Percentiles rank a stretch among this genome's conserved stretches.
phyloP scores from a whole-genome alignment of 345 rosid genomes.

The Syzygium oleosum region DNA sequence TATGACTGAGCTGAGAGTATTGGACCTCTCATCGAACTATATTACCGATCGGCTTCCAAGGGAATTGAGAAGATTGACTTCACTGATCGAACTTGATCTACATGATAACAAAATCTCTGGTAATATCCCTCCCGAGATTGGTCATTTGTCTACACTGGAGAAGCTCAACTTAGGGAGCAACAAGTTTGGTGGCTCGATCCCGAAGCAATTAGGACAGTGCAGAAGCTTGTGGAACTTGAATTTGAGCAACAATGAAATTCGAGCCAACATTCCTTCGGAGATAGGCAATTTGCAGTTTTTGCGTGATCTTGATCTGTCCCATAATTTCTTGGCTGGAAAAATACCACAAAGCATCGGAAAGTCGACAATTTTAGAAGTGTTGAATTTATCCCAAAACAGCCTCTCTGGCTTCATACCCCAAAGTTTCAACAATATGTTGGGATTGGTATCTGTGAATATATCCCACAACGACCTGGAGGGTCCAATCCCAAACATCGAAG shows the following conservation, averaged over 20 bases:
- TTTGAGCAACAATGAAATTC: slow-evolving; percentile 4
- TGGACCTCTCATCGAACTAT: neutral
- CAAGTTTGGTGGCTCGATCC: neutral
- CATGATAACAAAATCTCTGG: slow-evolving; percentile 14
- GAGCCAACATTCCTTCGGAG: neutral
- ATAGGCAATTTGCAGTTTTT: neutral
- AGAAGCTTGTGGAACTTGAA: slow-evolving; percentile 6
- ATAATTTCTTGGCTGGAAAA: neutral
- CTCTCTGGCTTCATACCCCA: slow-evolving; percentile 16
- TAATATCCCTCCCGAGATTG: slow-evolving; percentile 9
- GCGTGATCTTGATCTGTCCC: neutral
- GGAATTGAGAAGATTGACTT: neutral
- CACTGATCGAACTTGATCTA: neutral
- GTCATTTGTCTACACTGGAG: slow-evolving; percentile 1
- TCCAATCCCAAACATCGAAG: neutral
- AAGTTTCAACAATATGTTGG: slow-evolving; percentile 2
- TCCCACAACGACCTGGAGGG: slow-evolving; percentile 10
- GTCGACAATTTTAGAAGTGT: neutral
- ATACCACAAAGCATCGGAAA: neutral
- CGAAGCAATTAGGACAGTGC: neutral
- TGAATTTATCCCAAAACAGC: slow-evolving; percentile 15
- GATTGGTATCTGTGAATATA: slow-evolving; percentile 7
- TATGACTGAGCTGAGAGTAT: neutral
- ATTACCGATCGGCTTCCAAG: neutral
- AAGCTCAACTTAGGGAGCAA: neutral